Percentiles rank a stretch among this genome's conserved stretches.
phyloP scores from a whole-genome alignment of 345 rosid genomes.

The Linum lewisii region DNA sequence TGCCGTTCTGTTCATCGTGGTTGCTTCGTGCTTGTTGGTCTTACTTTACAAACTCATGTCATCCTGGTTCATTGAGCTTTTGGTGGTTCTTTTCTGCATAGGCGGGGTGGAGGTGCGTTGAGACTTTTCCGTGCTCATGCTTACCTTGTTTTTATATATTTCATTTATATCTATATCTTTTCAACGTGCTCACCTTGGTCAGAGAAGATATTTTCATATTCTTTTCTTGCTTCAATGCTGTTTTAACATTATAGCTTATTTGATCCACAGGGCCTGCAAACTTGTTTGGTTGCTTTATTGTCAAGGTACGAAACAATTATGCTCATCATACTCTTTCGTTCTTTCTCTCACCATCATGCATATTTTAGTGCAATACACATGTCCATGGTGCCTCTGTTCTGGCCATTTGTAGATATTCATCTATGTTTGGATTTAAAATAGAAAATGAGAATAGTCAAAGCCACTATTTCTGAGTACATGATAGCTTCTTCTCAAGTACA shows the following conservation, averaged over 20 bases:
- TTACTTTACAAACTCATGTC: slow-evolving; percentile 92
- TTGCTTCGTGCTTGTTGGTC: slow-evolving; percentile 93
- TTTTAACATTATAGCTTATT: slow-evolving; percentile 17
- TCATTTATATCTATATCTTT: background rate
- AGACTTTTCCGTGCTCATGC: background rate
- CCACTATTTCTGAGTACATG: too few relatives aligned
- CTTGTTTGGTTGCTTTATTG: slow-evolving; percentile 80
- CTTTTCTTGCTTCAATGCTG: background rate
- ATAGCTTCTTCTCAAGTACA: too few relatives aligned
- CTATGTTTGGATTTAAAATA: too few relatives aligned
- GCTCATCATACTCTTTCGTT: background rate
- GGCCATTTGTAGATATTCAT: background rate
- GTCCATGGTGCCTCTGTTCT: background rate
- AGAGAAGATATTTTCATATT: background rate
- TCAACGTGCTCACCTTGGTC: background rate
- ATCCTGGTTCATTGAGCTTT: slow-evolving; percentile 78
- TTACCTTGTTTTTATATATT: background rate
- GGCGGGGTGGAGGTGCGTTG: slow-evolving; percentile 89
- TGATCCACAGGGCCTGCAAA: slow-evolving; percentile 82
- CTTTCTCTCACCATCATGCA: background rate
- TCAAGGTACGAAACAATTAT: slow-evolving; percentile 45
- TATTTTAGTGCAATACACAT: background rate
- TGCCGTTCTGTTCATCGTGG: slow-evolving; percentile 62
- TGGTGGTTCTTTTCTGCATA: slow-evolving; percentile 95
- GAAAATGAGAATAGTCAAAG: too few relatives aligned